Percentiles rank a stretch among this genome's conserved stretches.
These are phyloP conservation scores for Adansonia gregorii DNA, from an alignment of 441 rosid genomes.

Conservation along the genomic window DNA sequence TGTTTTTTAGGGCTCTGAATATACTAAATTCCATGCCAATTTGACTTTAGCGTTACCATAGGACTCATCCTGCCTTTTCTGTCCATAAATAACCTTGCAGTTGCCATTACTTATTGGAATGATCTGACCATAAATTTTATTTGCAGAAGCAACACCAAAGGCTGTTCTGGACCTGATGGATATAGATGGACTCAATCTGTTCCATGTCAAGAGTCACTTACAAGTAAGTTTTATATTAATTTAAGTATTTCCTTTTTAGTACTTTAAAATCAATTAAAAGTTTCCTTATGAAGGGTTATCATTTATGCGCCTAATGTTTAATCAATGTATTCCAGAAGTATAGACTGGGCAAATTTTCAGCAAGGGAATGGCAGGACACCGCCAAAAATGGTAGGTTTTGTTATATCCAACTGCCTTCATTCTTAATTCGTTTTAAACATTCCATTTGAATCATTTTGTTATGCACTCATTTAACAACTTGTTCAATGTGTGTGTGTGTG, in stretches of 20 bases:
- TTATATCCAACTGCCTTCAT: background rate
- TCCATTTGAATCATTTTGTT: background rate
- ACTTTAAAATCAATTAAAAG: background rate
- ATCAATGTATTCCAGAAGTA: conserved; percentile 36
- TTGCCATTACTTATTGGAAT: background rate
- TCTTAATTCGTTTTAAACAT: conserved; percentile 6
- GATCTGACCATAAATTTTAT: conserved; percentile 14
- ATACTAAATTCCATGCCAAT: background rate
- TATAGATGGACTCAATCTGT: conserved; percentile 34
- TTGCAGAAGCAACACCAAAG: conserved; percentile 51
- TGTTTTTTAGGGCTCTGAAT: background rate
- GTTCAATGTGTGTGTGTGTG: background rate
- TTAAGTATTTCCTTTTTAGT: conserved; percentile 6
- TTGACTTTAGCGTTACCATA: background rate
- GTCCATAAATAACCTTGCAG: background rate
- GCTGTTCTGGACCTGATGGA: conserved; percentile 34
- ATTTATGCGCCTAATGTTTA: conserved; percentile 16
- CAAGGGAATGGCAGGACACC: conserved; percentile 21
- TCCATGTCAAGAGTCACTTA: conserved; percentile 51
- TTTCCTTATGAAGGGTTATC: background rate
- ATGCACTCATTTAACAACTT: conserved; percentile 3
- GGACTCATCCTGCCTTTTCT: background rate
- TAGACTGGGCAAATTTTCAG: conserved; percentile 31
- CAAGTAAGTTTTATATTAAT: conserved; percentile 34
- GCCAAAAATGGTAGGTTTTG: conserved; percentile 35